Percentiles rank a stretch among this genome's conserved stretches.
Conservation (phyloP, 495 filamentous ascomycete genomes). For the Neurospora sp. region DNA sequence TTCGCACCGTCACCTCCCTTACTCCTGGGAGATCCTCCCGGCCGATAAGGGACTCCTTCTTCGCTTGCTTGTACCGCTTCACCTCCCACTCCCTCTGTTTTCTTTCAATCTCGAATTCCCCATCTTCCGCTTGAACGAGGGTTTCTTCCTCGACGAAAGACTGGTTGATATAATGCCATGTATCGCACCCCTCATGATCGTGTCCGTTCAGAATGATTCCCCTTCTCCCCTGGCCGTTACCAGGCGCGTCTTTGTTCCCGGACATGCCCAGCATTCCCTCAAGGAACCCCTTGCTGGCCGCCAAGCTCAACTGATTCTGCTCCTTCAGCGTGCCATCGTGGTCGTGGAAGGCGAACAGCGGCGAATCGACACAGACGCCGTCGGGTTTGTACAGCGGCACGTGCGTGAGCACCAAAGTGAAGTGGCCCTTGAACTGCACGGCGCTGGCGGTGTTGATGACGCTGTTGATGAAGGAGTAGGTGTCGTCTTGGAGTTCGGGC, state of each 20-base stretch:
- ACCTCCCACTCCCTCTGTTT: conserved; percentile 29
- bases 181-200: conserved; percentile 90
- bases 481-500: conserved; percentile 52
- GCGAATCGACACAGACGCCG: conserved; percentile 76
- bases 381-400: conserved; percentile 77
- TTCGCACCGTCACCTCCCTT: conserved; percentile 88
- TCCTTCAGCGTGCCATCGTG: conserved; percentile 65
- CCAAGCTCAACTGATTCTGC: conserved; percentile 78
- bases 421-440: conserved; percentile 55
- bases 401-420: conserved; percentile 82
- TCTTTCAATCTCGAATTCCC: conserved; percentile 13
- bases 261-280: conserved; percentile 73
- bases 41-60: conserved; percentile 19
- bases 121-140: conserved; percentile 8
- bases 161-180: conserved; percentile 65
- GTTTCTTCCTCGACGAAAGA: conserved; percentile 8
- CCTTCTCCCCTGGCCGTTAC: conserved; percentile 46
- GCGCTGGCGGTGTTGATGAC: conserved; percentile 56
- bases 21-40: conserved; percentile 42
- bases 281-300: conserved; percentile 57
- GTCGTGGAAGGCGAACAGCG: conserved; percentile 65
- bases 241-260: conserved; percentile 42
- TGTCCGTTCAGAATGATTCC: conserved; percentile 82
- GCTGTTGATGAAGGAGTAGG: conserved; percentile 68
- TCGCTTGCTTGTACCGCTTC: conserved; percentile 29